Base-by-base conservation (phyloP, 192 early-diverging fungal species). In the Dimargaris cristalligena region DNA sequence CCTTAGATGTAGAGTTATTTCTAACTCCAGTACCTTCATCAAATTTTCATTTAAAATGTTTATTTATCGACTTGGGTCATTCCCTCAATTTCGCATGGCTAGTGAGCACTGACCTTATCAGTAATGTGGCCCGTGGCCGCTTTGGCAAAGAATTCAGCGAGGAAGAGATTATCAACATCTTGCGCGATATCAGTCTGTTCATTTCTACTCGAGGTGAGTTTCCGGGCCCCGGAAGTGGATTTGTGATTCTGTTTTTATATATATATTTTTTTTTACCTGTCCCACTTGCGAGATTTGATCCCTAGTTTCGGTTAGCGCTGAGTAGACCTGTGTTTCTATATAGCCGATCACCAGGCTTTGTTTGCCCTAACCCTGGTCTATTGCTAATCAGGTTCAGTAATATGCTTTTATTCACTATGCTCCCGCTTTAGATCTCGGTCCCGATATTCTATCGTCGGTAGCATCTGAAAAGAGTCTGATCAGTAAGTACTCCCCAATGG, bases 121-220 rank as follows among this genome's bases (percentile, higher is more conserved):
- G 55, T n/a, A 34, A 34, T 3, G 3, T 57, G 33, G 55, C 55
- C 10, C 55, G 55, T 34, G 28, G 34, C 8, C 55, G 55, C 18
- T 57, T 57, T 34, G 55, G 55, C 22, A 34, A 57, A 4, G 55
- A 57, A 18, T 57, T 57, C 35, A 57, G 16, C 3, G 55, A 57
- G n/a, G 18, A 34, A 8, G 55, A 57, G 23, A 57, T 57, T n/a
- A n/a, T 57, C 1, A 32, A n/a, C 34, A 57, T 57, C 20, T 30
- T 57, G 13, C 55, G 55, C 13, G 55, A 57, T n/a, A 57, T 57
- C 34, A 57, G 55, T n/a, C 23, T 57, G 3, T 57, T 57, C 38
- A 57, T 57, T 35, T 38, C 34, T n/a, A 26, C 34, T 9, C 55
- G 55, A 33, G 45, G 45, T 46, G 23, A 22, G 45, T 2, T 22